Percentiles rank a stretch among this genome's conserved stretches.
Evolutionary conservation across 2,329 filamentous ascomycete species (phyloP).

Genomic region (Thielaviopsis ethacetica): DNA sequence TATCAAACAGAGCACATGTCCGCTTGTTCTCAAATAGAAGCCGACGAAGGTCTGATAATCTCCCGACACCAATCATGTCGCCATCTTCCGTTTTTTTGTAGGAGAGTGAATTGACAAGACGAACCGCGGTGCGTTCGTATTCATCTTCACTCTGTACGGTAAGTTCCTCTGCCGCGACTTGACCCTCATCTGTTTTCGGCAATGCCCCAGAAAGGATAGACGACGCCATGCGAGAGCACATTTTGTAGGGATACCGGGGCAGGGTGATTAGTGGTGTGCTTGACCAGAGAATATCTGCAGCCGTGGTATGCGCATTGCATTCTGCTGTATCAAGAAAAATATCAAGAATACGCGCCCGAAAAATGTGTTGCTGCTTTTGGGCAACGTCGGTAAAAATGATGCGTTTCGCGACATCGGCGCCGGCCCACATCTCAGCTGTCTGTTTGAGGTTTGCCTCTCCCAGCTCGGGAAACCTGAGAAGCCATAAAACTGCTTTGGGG

Average conservation of each 20-base stretch:
- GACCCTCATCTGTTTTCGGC: conserved; percentile 53
- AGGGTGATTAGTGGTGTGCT: conserved; percentile 84
- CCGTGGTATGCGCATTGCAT: conserved; percentile 95
- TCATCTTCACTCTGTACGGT: conserved; percentile 64
- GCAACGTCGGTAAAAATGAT: conserved; percentile 95
- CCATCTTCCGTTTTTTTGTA: conserved; percentile 33
- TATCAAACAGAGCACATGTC: conserved; percentile 81
- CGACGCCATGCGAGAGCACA: conserved; percentile 96
- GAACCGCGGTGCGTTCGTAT: conserved; percentile 65
- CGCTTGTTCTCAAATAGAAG: conserved; percentile 73
- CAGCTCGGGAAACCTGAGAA: conserved; percentile 88
- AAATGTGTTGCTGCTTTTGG: conserved; percentile 86
- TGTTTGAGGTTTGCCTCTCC: conserved; percentile 72
- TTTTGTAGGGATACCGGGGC: conserved; percentile 89
- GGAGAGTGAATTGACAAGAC: conserved; percentile 44
- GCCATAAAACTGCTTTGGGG: conserved; percentile 82
- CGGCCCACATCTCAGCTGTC: conserved; percentile 72
- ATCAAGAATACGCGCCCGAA: conserved; percentile 79
- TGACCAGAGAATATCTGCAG: conserved; percentile 90
- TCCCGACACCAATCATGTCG: conserved; percentile 42
- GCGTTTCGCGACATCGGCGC: conserved; percentile 65
- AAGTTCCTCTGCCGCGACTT: conserved; percentile 52
- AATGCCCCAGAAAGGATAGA: conserved; percentile 84
- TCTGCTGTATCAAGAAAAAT: conserved; percentile 94
- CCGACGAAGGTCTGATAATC: conserved; percentile 62